phyloP scores from a whole-genome alignment of 352 stramenopile species.

The Globisporangium splendens region DNA sequence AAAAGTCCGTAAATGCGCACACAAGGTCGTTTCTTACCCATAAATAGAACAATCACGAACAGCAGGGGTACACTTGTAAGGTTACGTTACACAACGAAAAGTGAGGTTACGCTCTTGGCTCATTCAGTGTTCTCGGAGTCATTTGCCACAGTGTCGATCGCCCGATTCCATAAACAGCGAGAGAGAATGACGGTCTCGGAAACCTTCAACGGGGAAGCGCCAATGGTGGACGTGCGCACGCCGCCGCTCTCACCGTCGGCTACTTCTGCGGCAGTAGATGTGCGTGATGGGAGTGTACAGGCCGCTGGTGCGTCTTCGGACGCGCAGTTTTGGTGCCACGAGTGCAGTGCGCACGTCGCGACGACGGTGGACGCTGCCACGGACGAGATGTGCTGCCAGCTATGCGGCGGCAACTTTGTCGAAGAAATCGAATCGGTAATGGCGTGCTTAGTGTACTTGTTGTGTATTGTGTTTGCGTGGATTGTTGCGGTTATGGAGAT shows the following conservation, averaged over 20 bases:
- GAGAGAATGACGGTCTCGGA: conserved; percentile 3
- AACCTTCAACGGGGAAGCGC: neutral
- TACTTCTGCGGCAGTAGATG: neutral
- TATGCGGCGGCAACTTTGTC: conserved; percentile 80
- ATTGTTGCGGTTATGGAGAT: too few species aligned
- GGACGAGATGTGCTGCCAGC: conserved; percentile 67
- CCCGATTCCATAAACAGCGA: neutral
- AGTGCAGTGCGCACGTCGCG: conserved; percentile 51
- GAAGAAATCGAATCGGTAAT: conserved; percentile 76
- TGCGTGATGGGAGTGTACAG: neutral
- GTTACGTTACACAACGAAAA: neutral
- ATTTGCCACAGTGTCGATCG: neutral
- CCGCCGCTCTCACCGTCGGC: conserved; percentile 9
- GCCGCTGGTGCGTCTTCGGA: neutral
- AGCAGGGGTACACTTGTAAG: neutral
- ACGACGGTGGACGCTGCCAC: conserved; percentile 55
- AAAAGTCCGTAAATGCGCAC: neutral
- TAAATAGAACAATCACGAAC: neutral
- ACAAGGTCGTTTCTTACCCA: neutral
- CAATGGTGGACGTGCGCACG: conserved; percentile 5
- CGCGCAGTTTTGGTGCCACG: conserved; percentile 80
- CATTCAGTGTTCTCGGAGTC: neutral
- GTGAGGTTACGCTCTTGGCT: neutral
- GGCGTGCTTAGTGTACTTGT: neutral
- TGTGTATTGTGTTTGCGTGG: neutral